phyloP scores from a whole-genome alignment of 2,329 filamentous ascomycete genomes.

The Neocucurbitaria cava region DNA sequence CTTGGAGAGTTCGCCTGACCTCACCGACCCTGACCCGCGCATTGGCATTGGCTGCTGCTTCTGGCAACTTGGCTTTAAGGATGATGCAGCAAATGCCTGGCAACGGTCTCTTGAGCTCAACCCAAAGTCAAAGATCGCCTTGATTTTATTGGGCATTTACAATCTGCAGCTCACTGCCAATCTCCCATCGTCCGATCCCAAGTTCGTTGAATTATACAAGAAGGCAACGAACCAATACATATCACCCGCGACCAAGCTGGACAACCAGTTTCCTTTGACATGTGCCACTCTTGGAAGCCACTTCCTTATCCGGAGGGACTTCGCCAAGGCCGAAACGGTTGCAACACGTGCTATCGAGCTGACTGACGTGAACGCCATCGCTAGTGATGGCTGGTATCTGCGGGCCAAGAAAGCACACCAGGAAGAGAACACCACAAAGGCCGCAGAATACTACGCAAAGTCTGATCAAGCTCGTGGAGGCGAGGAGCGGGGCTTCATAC shows the following conservation, averaged over 20 bases:
- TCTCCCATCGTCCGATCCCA: conserved; percentile 80
- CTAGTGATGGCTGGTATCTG: conserved; percentile 97
- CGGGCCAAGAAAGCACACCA: conserved; percentile 92
- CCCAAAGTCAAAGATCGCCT: conserved; percentile 85
- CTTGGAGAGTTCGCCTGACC: conserved; percentile 81
- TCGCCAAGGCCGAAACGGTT: conserved; percentile 81
- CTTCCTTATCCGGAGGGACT: conserved; percentile 82
- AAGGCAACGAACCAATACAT: conserved; percentile 95
- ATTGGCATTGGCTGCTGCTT: conserved; percentile 97
- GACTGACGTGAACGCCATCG: conserved; percentile 94
- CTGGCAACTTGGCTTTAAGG: conserved; percentile 95
- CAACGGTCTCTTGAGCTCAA: conserved; percentile 83
- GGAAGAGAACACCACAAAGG: conserved; percentile 74
- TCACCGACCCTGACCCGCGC: conserved; percentile 91
- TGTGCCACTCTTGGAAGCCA: conserved; percentile 91
- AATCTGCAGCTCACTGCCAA: conserved; percentile 87
- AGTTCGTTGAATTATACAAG: conserved; percentile 86
- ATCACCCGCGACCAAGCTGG: conserved; percentile 90
- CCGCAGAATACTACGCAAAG: conserved; percentile 84
- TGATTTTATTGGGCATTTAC: conserved; percentile 88
- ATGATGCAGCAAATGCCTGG: conserved; percentile 91
- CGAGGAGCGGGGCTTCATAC: conserved; percentile 86
- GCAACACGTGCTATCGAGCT: conserved; percentile 93
- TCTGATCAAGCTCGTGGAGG: conserved; percentile 93
- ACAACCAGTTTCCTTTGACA: conserved; percentile 88